Conservation (phyloP, 75 land plant species). For the Isoetes taiwanensis region DNA sequence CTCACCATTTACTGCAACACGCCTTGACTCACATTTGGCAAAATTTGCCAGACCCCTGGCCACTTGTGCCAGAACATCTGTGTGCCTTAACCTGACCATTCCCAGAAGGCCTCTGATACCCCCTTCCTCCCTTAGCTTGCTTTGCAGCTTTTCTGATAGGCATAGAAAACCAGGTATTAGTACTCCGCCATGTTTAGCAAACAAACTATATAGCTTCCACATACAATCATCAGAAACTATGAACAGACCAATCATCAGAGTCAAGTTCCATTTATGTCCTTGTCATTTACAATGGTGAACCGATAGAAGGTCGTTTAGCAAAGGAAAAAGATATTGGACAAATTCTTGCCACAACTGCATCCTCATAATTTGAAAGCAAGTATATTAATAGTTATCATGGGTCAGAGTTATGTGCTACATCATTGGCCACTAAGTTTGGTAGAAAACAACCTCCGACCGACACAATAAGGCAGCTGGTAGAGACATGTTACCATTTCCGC, state of each 20-base stretch:
- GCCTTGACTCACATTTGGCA: constrained; percentile 93
- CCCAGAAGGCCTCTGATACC: constrained; percentile 81
- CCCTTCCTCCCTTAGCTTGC: constrained; percentile 71
- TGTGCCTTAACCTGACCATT: constrained; percentile 74
- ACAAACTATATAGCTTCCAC: background rate
- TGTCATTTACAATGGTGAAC: too few relatives aligned
- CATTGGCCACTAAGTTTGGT: background rate
- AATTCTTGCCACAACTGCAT: too few relatives aligned
- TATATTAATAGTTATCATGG: too few relatives aligned
- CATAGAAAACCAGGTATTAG: background rate
- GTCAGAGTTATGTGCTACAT: too few relatives aligned
- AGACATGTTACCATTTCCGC: constrained; percentile 94
- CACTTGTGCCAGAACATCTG: constrained; percentile 91
- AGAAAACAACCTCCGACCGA: too few relatives aligned
- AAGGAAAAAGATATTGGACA: too few relatives aligned
- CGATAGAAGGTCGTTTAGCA: constrained; percentile 1
- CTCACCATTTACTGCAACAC: constrained; percentile 59
- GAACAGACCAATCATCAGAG: background rate
- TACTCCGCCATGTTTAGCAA: background rate
- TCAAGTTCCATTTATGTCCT: too few relatives aligned
- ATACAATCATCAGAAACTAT: background rate
- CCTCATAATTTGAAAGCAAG: too few relatives aligned
- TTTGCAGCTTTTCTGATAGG: constrained; percentile 68
- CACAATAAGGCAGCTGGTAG: too few relatives aligned
- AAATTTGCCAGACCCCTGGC: constrained; percentile 96